phyloP scores from a whole-genome alignment of 192 early-diverging fungal species.

The Backusella parvicylindrica region DNA sequence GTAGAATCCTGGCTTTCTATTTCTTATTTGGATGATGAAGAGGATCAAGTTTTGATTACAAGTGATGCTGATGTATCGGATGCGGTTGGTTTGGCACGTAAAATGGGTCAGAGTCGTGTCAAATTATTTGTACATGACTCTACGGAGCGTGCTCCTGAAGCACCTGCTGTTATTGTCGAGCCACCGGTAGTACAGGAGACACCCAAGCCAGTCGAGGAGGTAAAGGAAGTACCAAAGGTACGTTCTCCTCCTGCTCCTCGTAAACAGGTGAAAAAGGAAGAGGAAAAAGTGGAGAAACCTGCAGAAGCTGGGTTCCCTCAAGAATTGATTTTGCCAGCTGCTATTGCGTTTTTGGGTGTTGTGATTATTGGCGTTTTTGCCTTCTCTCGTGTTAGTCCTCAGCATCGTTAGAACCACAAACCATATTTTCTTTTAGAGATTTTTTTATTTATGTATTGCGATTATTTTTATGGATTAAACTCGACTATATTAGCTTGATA shows the following conservation, averaged over 20 bases:
- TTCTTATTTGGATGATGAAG: slow-evolving; percentile 87
- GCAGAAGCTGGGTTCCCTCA: background rate
- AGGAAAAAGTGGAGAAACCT: background rate
- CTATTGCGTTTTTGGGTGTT: slow-evolving; percentile 47
- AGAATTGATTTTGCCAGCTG: slow-evolving; percentile 53
- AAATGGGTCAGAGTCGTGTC: slow-evolving; percentile 68
- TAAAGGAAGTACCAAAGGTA: background rate
- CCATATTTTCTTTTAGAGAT: background rate
- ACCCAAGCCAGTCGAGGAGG: background rate
- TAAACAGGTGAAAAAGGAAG: background rate
- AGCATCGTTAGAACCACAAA: background rate
- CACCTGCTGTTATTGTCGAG: background rate
- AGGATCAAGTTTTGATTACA: slow-evolving; percentile 73
- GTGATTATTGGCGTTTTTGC: slow-evolving; percentile 55
- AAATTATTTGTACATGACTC: slow-evolving; percentile 59
- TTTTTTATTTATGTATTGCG: background rate
- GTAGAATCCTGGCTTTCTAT: slow-evolving; percentile 32
- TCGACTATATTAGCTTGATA: background rate
- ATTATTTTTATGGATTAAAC: background rate
- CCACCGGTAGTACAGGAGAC: background rate
- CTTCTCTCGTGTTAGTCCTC: slow-evolving; percentile 6
- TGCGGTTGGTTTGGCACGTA: slow-evolving; percentile 74
- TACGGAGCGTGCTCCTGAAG: background rate
- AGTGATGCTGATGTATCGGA: slow-evolving; percentile 75
- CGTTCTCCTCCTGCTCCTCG: background rate